Evolutionary conservation across 352 stramenopile genomes (phyloP), one percentile per base, ranked within the genome.

Genomic region (Proteromonas lacertae): DNA sequence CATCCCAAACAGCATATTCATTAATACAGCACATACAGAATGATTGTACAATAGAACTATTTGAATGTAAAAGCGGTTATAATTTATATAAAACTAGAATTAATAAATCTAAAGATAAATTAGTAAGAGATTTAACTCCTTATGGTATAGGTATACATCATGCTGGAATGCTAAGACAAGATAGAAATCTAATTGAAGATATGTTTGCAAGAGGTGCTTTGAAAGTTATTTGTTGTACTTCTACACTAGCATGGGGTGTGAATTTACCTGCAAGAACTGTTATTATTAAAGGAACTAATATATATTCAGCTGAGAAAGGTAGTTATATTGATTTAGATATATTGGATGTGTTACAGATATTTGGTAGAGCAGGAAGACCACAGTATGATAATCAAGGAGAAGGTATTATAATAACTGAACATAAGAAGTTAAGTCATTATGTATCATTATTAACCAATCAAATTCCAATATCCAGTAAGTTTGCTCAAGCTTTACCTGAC

Each of bases 311-410:
- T 1, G 81, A 96, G 48, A 93, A 93, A 53, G 86, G 86, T 36
- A 81, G 78, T 22, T 82, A 86, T 46, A 75, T 84, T 10, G 79
- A 96, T 45, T 47, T 97, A 20, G 87, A 66, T 40, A 96, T 97
- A 59, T 60, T 96, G 8, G 88, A 99, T 51, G 82, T 99, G n/a
- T 83, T 96, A 53, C 88, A 99, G 57, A 96, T 96, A 47, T 99
- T 99, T 48, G 88, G 87, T 30, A 62, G 87, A 37, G 84, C 84
- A 3, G 84, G 87, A 32, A 65, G 87, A 22, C 84, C 84, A n/a
- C 81, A 96, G 59, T 99, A 92, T 53, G 88, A 98, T 46, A 90
- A 62, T n/a, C 80, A 62, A 35, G 88, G 88, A 43, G 81, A 98
- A 48, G 88, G 81, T 4, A 87, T 88, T 38, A 49, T 99, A n/a